Conservation (phyloP, 768 basidiomycete species). For the Termitomyces titanicus region DNA sequence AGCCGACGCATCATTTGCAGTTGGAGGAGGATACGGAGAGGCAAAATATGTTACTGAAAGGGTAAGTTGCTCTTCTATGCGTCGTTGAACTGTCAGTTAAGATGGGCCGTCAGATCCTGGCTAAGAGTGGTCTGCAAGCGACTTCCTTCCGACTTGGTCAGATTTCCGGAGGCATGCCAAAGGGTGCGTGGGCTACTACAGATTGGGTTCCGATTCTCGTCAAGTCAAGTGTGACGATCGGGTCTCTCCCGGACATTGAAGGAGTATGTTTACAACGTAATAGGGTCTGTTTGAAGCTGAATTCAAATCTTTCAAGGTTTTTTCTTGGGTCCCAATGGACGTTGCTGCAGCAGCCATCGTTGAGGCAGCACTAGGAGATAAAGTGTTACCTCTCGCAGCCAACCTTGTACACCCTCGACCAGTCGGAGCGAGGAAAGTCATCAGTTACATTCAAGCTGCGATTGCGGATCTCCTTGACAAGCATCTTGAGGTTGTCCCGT, state of each 20-base stretch:
- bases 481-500: constrained; percentile 12
- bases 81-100: not conserved
- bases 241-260: constrained; percentile 21
- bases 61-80: constrained; percentile 13
- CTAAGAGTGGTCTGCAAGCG: constrained; percentile 23
- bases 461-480: constrained; percentile 10
- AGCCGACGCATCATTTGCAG: constrained; percentile 18
- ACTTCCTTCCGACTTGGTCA: constrained; percentile 34
- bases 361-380: constrained; percentile 23
- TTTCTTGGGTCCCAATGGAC: constrained; percentile 33
- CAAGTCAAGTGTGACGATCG: constrained; percentile 28
- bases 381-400: constrained; percentile 16
- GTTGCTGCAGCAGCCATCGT: constrained; percentile 24
- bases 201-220: constrained; percentile 37
- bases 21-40: constrained; percentile 27
- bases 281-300: too few relatives aligned
- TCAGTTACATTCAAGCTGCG: constrained; percentile 4
- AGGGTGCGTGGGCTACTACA: constrained; percentile 33
- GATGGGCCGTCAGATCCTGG: constrained; percentile 20
- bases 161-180: constrained; percentile 28
- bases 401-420: constrained; percentile 35
- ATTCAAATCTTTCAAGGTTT: constrained; percentile 17
- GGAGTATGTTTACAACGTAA: constrained; percentile 20
- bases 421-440: constrained; percentile 23
- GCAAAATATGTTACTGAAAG: constrained; percentile 32